Conservation (phyloP, 768 basidiomycete genomes). For the Paxillus rubicundulus region DNA sequence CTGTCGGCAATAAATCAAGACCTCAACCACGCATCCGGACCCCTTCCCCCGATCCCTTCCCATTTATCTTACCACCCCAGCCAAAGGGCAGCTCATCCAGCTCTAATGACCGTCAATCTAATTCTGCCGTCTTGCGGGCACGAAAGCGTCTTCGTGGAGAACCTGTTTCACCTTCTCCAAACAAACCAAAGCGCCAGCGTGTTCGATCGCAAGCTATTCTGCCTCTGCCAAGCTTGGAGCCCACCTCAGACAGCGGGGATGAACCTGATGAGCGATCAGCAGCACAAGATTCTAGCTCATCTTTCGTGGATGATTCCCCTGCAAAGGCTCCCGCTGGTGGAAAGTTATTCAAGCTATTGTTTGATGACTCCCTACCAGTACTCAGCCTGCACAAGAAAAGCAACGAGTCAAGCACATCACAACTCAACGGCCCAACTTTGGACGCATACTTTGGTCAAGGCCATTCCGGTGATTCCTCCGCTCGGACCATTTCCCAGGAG, state of each 20-base stretch:
- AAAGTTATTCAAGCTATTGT: constrained; percentile 65
- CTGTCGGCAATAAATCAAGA: constrained; percentile 35
- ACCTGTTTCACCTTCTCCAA: constrained; percentile 79
- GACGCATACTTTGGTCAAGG: background rate
- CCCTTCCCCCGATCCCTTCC: constrained; percentile 43
- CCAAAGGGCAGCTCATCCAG: constrained; percentile 16
- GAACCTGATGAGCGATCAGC: constrained; percentile 34
- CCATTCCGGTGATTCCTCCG: background rate
- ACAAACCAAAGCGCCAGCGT: constrained; percentile 71
- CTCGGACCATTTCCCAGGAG: constrained; percentile 1
- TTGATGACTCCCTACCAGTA: constrained; percentile 48
- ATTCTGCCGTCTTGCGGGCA: constrained; percentile 58
- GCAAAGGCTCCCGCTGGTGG: constrained; percentile 55
- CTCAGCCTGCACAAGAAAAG: constrained; percentile 17
- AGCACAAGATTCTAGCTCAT: constrained; percentile 33
- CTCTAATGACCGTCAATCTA: constrained; percentile 24
- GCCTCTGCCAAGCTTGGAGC: constrained; percentile 35
- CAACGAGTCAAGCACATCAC: background rate
- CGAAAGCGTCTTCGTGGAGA: constrained; percentile 82
- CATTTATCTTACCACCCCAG: constrained; percentile 27
- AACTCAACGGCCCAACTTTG: background rate
- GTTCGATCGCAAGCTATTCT: constrained; percentile 41
- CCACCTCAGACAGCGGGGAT: constrained; percentile 34
- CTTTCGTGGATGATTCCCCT: constrained; percentile 71
- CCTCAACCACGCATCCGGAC: constrained; percentile 21